These are phyloP conservation scores for Plasmopara muralis DNA, from an alignment of 352 stramenopile genomes.

Conservation along the genomic window DNA sequence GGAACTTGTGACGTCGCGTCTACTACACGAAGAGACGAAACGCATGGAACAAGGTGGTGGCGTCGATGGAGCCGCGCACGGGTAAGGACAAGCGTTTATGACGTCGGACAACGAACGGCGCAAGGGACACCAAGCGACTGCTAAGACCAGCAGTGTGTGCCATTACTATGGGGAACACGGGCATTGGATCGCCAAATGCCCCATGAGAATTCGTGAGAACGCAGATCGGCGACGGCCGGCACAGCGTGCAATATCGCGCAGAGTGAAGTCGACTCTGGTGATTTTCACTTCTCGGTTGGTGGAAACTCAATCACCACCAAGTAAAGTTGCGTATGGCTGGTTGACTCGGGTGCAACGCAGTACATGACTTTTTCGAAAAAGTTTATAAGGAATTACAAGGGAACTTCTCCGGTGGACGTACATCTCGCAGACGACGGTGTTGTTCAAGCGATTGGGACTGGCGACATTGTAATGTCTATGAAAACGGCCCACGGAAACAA, in stretches of 20 bases:
- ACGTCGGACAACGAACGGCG: not conserved
- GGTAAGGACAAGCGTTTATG: not conserved
- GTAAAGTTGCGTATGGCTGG: not conserved
- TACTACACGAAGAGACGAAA: too few species aligned
- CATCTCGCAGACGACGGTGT: not conserved
- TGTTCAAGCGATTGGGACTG: not conserved
- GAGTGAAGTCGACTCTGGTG: not conserved
- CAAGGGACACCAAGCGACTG: not conserved
- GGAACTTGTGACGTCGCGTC: too few species aligned
- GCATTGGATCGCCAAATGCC: too few species aligned
- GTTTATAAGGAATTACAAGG: not conserved
- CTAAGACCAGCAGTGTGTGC: not conserved
- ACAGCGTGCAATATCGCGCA: too few species aligned
- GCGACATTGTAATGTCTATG: not conserved
- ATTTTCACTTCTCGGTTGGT: not conserved
- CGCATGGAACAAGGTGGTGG: too few species aligned
- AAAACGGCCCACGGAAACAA: not conserved
- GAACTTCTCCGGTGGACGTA: not conserved
- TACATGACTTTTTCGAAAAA: not conserved
- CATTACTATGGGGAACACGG: too few species aligned
- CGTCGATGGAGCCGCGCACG: not conserved
- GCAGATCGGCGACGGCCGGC: too few species aligned
- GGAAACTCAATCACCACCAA: not conserved
- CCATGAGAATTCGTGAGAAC: too few species aligned
- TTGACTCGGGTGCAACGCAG: not conserved